Conservation (phyloP, 2,329 filamentous ascomycete species). For the Cladophialophora bantiana region DNA sequence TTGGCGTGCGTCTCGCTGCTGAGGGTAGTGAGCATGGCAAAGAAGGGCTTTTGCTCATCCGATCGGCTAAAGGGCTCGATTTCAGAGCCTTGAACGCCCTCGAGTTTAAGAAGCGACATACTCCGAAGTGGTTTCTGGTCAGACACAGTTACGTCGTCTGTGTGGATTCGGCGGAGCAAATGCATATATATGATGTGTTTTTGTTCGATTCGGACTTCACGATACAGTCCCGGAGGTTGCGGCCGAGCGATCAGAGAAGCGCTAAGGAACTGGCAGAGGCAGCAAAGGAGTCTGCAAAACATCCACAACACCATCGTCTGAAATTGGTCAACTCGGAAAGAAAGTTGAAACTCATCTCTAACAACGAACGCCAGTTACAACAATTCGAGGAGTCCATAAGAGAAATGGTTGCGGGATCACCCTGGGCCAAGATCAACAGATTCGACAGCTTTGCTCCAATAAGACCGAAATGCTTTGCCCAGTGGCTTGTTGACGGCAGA, state of each 20-base stretch:
- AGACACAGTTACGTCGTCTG: slow-evolving; percentile 96
- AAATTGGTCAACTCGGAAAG: slow-evolving; percentile 91
- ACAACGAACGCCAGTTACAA: slow-evolving; percentile 84
- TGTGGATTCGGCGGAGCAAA: slow-evolving; percentile 97
- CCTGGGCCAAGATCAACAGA: slow-evolving; percentile 82
- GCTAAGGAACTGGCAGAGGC: slow-evolving; percentile 69
- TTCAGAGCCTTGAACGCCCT: slow-evolving; percentile 80
- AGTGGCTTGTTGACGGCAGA: slow-evolving; percentile 95
- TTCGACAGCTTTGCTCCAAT: slow-evolving; percentile 95
- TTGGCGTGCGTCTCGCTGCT: slow-evolving; percentile 90
- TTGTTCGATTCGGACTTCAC: slow-evolving; percentile 90
- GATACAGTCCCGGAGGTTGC: slow-evolving; percentile 65
- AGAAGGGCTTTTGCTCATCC: slow-evolving; percentile 91
- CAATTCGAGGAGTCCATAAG: slow-evolving; percentile 95
- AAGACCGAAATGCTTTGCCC: slow-evolving; percentile 82
- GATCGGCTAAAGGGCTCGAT: slow-evolving; percentile 87
- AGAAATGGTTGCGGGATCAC: slow-evolving; percentile 81
- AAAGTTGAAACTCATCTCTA: slow-evolving; percentile 86
- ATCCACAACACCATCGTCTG: slow-evolving; percentile 79
- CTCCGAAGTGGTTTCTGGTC: slow-evolving; percentile 97
- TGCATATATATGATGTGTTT: slow-evolving; percentile 99
- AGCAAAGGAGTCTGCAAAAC: slow-evolving; percentile 67
- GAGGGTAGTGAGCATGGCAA: slow-evolving; percentile 98
- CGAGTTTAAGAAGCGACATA: slow-evolving; percentile 72
- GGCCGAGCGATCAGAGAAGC: slow-evolving; percentile 53